Evolutionary conservation across 371 early-diverging fungal genomes (phyloP).

Genomic region (Rhizopus delemar): DNA sequence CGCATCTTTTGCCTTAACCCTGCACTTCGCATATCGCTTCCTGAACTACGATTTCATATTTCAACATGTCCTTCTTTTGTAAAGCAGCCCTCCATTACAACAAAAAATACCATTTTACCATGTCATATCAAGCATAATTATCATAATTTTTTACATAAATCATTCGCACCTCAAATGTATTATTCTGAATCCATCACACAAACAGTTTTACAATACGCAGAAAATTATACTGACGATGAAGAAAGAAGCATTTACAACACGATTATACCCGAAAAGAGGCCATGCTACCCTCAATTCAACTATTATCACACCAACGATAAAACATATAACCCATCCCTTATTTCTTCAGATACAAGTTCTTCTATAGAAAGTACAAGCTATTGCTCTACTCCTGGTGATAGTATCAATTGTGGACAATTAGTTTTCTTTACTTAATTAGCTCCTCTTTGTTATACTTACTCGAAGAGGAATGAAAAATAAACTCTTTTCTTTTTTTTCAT

Average conservation of each 20-base stretch:
- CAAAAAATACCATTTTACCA: constrained; percentile 1
- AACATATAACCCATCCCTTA: neutral
- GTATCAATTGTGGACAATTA: neutral
- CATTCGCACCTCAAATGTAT: constrained; percentile 1
- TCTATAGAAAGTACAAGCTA: neutral
- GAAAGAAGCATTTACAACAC: neutral
- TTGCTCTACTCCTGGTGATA: constrained; percentile 1
- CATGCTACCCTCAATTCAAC: too few relatives aligned
- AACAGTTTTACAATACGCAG: constrained; percentile 7
- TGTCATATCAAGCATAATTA: neutral
- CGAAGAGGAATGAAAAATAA: too few relatives aligned
- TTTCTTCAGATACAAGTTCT: constrained; percentile 1
- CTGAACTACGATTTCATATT: constrained; percentile 62
- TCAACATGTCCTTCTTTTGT: constrained; percentile 61
- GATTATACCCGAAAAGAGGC: neutral
- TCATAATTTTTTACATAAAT: neutral
- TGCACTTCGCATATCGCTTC: constrained; percentile 64
- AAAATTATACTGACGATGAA: constrained; percentile 1
- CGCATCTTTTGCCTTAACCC: constrained; percentile 77
- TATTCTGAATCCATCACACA: constrained; percentile 2
- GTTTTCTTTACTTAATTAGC: too few relatives aligned
- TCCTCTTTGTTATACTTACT: too few relatives aligned
- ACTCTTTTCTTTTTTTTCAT: too few relatives aligned
- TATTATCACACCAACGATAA: neutral
- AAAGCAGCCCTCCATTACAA: neutral